Conservation (phyloP, 257 asterid genomes). For the Ajuga chamaepitys region DNA sequence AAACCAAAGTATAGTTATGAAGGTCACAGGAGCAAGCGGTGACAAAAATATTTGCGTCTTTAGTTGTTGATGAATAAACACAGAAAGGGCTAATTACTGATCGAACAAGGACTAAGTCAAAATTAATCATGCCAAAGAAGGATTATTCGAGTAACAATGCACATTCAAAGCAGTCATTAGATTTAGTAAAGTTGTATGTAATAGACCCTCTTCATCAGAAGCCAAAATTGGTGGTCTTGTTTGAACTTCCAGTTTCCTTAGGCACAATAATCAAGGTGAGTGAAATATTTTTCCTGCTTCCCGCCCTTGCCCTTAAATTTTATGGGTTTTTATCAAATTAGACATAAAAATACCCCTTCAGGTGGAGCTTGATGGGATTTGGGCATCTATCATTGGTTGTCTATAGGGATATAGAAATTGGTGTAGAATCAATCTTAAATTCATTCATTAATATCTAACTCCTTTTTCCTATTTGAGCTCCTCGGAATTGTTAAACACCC, state of each 20-base stretch:
- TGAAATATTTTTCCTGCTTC: too few species aligned
- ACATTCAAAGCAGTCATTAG: neutral
- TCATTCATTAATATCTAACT: neutral
- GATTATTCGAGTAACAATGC: neutral
- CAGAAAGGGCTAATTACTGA: slow-evolving; percentile 5
- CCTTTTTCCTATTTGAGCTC: neutral
- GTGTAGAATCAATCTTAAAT: too few species aligned
- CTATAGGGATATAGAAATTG: too few species aligned
- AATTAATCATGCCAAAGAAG: neutral
- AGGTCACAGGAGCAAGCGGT: neutral
- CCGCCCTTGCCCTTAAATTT: too few species aligned
- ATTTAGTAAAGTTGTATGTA: too few species aligned
- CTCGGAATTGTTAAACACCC: neutral
- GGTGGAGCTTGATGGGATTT: neutral
- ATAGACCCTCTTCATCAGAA: too few species aligned
- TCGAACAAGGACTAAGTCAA: neutral
- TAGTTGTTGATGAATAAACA: neutral
- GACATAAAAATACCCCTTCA: neutral
- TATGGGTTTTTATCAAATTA: neutral
- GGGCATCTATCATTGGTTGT: too few species aligned
- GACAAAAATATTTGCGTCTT: neutral
- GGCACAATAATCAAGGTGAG: too few species aligned
- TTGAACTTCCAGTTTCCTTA: too few species aligned
- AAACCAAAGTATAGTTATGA: neutral
- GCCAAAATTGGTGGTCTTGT: neutral